Evolutionary conservation across 768 basidiomycete species (phyloP), one percentile per base, ranked within the genome.

Genomic region (Rhodotorula diobovata): DNA sequence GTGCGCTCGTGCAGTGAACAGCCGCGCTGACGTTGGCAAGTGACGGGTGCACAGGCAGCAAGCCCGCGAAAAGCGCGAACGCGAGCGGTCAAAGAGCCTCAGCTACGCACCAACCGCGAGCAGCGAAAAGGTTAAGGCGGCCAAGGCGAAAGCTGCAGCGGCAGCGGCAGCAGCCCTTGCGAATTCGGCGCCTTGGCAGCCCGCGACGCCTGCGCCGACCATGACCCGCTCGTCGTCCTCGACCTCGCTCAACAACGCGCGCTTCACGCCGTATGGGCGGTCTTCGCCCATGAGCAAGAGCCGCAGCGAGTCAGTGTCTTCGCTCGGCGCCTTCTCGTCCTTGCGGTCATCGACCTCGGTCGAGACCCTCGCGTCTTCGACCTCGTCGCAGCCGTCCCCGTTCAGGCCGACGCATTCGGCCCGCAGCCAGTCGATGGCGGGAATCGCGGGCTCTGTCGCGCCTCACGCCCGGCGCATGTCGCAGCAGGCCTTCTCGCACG

Each of bases 11-110:
- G 37, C 4, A 14, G 0, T 45, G 9, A 25, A 28, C 5, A 35
- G 20, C 5, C 15, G n/a, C 58, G 43, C n/a, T 43, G n/a, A n/a
- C n/a, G 4, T 4, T 9, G 5, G 23, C 46, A 23, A 20, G 46
- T 21, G 46, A 20, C 20, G 9, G 30, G 23, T 2, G 25, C 34
- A 28, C 62, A 71, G 69, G 7, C 56, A 64, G 25, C 73, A 71
- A 61, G 66, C 70, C 15, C 62, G 73, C 25, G 62, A 71, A 32
- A 74, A 74, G 60, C 68, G 73, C 25, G 48, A 74, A 56, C 68
- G 73, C 25, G 48, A 60, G 9, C 59, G 61, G 14, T 48, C 45
- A 10, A 45, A 53, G 28, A 71, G 70, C 55, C 28, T 51, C 37
- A 16, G 37, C 34, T 37, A 30, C 1, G 18, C 53, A 6, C 2